phyloP scores from a whole-genome alignment of 257 asterid genomes.

The Salvia rosmarinus region DNA sequence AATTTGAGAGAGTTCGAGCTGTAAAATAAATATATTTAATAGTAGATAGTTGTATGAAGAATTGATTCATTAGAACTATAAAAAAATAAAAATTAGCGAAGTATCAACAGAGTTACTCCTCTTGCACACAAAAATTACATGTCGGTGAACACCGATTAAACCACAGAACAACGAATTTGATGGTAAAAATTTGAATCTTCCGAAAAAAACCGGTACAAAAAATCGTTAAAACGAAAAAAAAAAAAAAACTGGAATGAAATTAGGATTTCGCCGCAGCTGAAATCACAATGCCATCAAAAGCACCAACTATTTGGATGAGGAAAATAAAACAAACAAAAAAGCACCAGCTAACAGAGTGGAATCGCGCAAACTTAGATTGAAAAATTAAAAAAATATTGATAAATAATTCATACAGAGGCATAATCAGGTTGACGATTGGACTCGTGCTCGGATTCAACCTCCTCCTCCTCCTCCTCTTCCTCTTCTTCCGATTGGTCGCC shows the following conservation, averaged over 20 bases:
- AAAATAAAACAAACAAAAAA: too few relatives aligned
- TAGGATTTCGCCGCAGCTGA: background rate
- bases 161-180: background rate
- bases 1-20: background rate
- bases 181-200: background rate
- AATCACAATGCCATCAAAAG: slow-evolving; percentile 10
- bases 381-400: background rate
- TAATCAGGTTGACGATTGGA: slow-evolving; percentile 87
- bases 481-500: slow-evolving; percentile 98
- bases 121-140: background rate
- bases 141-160: background rate
- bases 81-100: background rate
- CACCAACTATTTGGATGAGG: background rate
- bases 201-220: background rate
- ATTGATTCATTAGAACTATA: background rate
- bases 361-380: background rate
- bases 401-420: slow-evolving; percentile 58
- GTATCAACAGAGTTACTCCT: background rate
- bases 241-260: background rate
- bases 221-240: background rate
- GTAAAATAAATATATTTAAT: background rate
- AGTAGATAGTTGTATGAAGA: background rate
- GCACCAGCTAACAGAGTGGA: background rate
- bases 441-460: slow-evolving; percentile 92
- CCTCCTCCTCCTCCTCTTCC: slow-evolving; percentile 92